Conservation (phyloP, 2,329 filamentous ascomycete genomes). For the Alternaria dauci region DNA sequence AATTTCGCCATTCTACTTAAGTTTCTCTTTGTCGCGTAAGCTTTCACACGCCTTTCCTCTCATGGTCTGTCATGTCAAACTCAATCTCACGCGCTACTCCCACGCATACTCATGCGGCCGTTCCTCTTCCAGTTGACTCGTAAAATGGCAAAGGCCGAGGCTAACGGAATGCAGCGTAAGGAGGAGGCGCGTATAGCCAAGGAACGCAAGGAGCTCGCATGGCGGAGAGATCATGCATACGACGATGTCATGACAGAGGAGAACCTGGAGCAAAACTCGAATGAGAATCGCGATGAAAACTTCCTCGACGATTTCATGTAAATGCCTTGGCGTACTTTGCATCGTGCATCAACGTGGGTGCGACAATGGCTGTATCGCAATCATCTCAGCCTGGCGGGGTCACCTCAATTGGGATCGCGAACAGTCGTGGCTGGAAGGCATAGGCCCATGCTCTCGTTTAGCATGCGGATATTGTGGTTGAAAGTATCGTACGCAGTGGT, state of each 20-base stretch:
- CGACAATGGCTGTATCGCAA: constrained; percentile 18
- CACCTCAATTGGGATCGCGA: constrained; percentile 35
- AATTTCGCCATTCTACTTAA: background rate
- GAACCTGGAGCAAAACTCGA: constrained; percentile 77
- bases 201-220: constrained; percentile 88
- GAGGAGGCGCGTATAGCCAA: constrained; percentile 76
- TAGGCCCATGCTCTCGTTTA: constrained; percentile 76
- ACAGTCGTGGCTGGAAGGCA: constrained; percentile 56
- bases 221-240: constrained; percentile 97
- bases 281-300: constrained; percentile 80
- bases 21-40: background rate
- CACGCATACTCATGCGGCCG: background rate
- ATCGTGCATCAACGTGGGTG: constrained; percentile 8
- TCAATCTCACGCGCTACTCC: background rate
- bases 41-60: background rate
- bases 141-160: background rate
- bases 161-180: constrained; percentile 66
- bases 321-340: background rate
- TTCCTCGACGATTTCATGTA: constrained; percentile 84
- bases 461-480: constrained; percentile 73
- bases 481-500: constrained; percentile 66
- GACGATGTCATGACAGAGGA: constrained; percentile 90
- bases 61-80: background rate
- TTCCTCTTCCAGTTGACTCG: background rate
- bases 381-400: constrained; percentile 3